phyloP scores from a whole-genome alignment of 169 alveolate species.

The Theileria annulata region DNA sequence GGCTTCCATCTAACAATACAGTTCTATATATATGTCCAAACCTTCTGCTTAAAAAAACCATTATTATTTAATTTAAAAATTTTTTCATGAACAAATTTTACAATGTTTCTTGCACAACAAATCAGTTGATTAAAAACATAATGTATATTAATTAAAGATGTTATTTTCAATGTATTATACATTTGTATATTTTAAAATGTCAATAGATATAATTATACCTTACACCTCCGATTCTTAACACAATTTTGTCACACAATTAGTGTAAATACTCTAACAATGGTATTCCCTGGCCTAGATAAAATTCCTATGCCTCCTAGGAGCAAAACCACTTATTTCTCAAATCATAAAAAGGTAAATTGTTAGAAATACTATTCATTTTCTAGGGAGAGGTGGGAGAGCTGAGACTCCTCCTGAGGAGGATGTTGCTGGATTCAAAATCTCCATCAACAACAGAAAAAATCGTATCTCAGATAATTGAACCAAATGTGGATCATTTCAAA shows the following conservation, averaged over 20 bases:
- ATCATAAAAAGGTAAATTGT: conserved; percentile 50
- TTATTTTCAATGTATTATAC: not conserved
- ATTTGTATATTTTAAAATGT: not conserved
- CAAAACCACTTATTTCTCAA: conserved; percentile 47
- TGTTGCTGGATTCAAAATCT: conserved; percentile 51
- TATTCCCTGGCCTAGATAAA: not conserved
- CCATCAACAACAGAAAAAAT: conserved; percentile 26
- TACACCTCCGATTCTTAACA: conserved; percentile 17
- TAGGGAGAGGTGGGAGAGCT: conserved; percentile 69
- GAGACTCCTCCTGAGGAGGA: conserved; percentile 45
- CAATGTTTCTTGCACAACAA: not conserved
- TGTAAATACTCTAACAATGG: not conserved
- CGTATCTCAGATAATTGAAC: conserved; percentile 12
- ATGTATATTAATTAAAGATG: not conserved
- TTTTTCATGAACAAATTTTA: not conserved
- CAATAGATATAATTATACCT: not conserved
- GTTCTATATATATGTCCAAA: conserved; percentile 50
- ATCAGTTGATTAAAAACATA: not conserved
- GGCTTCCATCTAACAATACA: conserved; percentile 61
- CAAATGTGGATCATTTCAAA: conserved; percentile 10
- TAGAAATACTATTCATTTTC: not conserved
- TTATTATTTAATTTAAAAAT: not conserved
- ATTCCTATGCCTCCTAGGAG: conserved; percentile 44
- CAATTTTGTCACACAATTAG: conserved; percentile 3
- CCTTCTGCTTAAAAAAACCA: conserved; percentile 40